phyloP scores from a whole-genome alignment of 352 stramenopile species.

The Aphanomyces invadans region DNA sequence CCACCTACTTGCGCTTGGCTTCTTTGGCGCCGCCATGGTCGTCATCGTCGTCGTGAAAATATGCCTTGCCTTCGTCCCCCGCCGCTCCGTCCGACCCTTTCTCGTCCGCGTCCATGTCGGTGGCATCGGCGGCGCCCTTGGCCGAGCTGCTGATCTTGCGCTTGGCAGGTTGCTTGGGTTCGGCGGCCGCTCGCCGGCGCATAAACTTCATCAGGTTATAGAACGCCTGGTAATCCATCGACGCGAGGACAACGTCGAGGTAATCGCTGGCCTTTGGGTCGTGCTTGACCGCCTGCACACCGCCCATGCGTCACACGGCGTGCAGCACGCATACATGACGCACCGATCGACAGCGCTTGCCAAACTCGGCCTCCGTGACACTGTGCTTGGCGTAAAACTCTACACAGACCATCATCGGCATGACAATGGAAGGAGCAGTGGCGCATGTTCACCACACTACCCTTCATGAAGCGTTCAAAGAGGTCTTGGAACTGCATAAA shows the following conservation, averaged over 20 bases:
- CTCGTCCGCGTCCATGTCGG: constrained; percentile 1
- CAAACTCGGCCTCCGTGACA: constrained; percentile 55
- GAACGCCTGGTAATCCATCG: constrained; percentile 73
- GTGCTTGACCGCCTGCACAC: constrained; percentile 34
- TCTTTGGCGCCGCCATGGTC: constrained; percentile 26
- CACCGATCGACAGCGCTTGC: constrained; percentile 35
- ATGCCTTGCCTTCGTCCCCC: neutral
- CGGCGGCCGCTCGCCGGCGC: constrained; percentile 41
- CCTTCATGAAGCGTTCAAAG: constrained; percentile 65
- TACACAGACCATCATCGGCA: constrained; percentile 21
- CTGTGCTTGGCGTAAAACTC: constrained; percentile 44
- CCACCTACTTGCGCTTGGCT: constrained; percentile 27
- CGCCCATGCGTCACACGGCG: neutral
- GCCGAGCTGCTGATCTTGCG: constrained; percentile 15
- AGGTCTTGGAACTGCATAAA: constrained; percentile 63
- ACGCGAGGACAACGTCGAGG: constrained; percentile 65
- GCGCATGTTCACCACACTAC: constrained; percentile 23
- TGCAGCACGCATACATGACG: neutral
- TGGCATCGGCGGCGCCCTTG: neutral
- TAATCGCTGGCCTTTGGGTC: constrained; percentile 60
- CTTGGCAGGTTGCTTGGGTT: constrained; percentile 26
- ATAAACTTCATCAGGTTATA: constrained; percentile 67
- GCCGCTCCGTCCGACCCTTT: neutral
- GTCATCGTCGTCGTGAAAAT: constrained; percentile 26
- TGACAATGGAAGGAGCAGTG: neutral